Base-by-base conservation (phyloP, 2,329 filamentous ascomycete species). In the Conoideocrella luteorostrata region DNA sequence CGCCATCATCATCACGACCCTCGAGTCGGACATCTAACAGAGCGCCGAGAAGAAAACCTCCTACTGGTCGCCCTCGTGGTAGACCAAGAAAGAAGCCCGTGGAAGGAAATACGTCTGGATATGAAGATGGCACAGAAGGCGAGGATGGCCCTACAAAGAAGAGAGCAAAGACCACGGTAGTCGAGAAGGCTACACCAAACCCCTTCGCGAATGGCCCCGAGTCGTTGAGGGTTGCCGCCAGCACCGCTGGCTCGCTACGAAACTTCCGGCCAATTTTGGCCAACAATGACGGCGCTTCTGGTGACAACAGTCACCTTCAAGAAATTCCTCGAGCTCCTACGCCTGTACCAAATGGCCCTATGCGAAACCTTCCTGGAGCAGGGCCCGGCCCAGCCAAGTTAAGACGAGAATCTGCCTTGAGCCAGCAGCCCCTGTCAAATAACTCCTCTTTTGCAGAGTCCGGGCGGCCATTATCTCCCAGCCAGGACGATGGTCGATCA, bases 171-270 rank as follows among this genome's bases (percentile, higher is more conserved):
- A 78, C 84, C 20, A 88, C 80, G 17, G 78, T 84, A 57, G 78
- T 83, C 11, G 80, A 86, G 34, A 42, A 18, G 67, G 80, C 80
- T n/a, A 81, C 82, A 40, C 84, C 79, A 52, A 78, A 75, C 49
- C 80, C 78, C 18, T 86, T 96, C 55, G 86, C 84, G 41, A 75
- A 78, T 30, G 82, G 81, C 23, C 78, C 82, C 9, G 88, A 93
- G 39, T 94, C 88, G 4, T 71, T 97, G 21, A 79, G 90, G 39
- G 88, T 95, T n/a, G 84, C 87, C 47, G 91, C 91, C 37, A 95
- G 88, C 60, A 95, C 87, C 13, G 85, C 90, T 35, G 88, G 88
- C 33, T 95, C 90, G 5, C 74, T 97, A 46, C 85, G 91, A 34
- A 84, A 83, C 38, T 86, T 95, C 61, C 79, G 89, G 35, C 91